Evolutionary conservation across 1,284 basidiomycete species (phyloP), one percentile per base, ranked within the genome.

Genomic region (Microbotryomycetes sp.): DNA sequence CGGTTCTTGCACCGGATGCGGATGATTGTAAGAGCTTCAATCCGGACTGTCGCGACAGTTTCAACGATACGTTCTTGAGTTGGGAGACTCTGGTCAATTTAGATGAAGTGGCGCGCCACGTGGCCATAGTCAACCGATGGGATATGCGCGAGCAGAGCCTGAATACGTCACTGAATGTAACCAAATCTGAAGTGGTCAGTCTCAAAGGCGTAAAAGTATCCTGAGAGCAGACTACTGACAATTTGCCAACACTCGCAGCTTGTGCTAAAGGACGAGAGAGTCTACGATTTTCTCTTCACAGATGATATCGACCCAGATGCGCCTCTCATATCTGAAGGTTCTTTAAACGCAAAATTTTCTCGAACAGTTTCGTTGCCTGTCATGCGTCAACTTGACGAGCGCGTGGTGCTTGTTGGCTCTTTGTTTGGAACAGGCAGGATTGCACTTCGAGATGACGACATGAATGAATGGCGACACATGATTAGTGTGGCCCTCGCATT

Each of bases 31-130:
- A n/a, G n/a, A n/a, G n/a, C n/a, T n/a, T n/a, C n/a, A n/a, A n/a
- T n/a, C 31, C 59, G 15, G 66, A 68, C 25, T 67, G 68, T 49
- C 49, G 68, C 19, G 56, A 56, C 23, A 70, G 58, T 4, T 69
- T 63, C 55, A 50, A 54, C 12, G 68, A 70, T 31, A 66, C 68
- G 2, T 71, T 71, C 62, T 48, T 71, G 26, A 48, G 58, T 6
- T 71, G 64, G 63, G 64, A 66, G 23, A 64, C 56, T 15, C 55
- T 71, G 9, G 63, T 59, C 22, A 55, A 66, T 23, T 23, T 68
- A 5, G 60, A 62, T 3, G 47, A 29, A 28, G 58, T 59, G 16
- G 28, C n/a, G 3, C 19, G 53, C 16, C 58, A 58, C 2, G 62
- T 64, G 30, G 30, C 47, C 3, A 22, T 66, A 3, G 58, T 60